These are phyloP conservation scores for Betula pendula DNA, from an alignment of 306 rosid species.

Conservation along the genomic window DNA sequence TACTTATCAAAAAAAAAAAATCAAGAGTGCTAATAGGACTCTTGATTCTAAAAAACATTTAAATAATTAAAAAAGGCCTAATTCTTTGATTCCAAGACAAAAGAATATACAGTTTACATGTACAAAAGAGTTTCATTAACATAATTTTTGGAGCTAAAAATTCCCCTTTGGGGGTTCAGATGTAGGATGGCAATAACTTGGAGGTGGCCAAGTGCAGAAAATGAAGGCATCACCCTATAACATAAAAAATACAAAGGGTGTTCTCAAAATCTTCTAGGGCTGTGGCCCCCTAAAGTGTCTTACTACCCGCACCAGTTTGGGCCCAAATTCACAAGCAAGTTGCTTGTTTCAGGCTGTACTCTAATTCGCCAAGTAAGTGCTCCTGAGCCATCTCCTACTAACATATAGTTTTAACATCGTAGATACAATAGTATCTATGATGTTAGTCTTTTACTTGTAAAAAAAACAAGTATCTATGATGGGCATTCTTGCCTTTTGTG, in stretches of 20 bases:
- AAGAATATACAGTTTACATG: not conserved
- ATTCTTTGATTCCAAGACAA: not conserved
- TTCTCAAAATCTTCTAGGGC: slow-evolving; percentile 2
- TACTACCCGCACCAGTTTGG: not conserved
- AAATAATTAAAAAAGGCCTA: not conserved
- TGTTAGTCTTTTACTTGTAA: too few species aligned
- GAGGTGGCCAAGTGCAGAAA: not conserved
- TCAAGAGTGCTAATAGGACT: too few species aligned
- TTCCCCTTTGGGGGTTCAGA: not conserved
- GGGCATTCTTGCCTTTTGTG: too few species aligned
- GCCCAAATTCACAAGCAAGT: not conserved
- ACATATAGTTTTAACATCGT: not conserved
- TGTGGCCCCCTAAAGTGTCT: not conserved
- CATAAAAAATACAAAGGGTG: not conserved
- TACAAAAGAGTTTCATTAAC: not conserved
- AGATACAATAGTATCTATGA: not conserved
- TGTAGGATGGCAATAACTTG: not conserved
- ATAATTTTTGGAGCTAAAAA: not conserved
- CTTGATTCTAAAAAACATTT: not conserved
- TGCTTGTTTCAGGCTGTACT: not conserved
- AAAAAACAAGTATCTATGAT: too few species aligned
- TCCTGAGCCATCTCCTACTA: not conserved
- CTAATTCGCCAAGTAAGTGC: not conserved
- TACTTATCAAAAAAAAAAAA: too few species aligned
- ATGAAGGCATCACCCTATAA: not conserved